Percentiles rank a stretch among this genome's conserved stretches.
phyloP scores from a whole-genome alignment of 129 eudicot genomes.

The Artemisia annua region DNA sequence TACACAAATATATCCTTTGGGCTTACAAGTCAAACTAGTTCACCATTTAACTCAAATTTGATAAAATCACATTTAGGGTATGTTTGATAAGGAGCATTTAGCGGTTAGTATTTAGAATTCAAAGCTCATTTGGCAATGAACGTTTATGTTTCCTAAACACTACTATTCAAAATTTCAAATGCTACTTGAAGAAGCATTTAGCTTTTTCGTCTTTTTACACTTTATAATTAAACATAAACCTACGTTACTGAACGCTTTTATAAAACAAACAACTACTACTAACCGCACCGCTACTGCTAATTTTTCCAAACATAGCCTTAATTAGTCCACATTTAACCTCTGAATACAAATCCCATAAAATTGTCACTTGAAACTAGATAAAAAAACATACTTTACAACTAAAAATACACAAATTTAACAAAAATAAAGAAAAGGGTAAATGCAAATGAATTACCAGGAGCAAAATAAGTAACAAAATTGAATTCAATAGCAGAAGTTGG shows the following conservation, averaged over 20 bases:
- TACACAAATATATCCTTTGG: too few relatives aligned
- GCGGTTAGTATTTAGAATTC: too few relatives aligned
- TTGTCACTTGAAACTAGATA: too few relatives aligned
- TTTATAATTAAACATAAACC: not conserved
- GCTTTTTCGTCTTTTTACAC: too few relatives aligned
- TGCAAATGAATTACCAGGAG: slow-evolving; percentile 52
- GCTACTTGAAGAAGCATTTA: too few relatives aligned
- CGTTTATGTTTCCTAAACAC: too few relatives aligned
- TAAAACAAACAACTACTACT: too few relatives aligned
- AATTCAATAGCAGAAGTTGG: slow-evolving; percentile 72
- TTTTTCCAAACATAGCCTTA: not conserved
- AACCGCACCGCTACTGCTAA: too few relatives aligned
- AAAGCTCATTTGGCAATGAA: too few relatives aligned
- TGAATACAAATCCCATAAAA: not conserved
- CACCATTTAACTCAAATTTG: slow-evolving; percentile 9
- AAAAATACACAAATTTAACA: not conserved
- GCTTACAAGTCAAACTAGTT: slow-evolving; percentile 4
- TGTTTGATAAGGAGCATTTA: too few relatives aligned
- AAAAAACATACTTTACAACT: not conserved
- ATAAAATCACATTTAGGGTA: not conserved
- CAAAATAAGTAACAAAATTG: slow-evolving; percentile 68
- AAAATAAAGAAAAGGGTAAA: not conserved
- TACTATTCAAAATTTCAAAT: not conserved
- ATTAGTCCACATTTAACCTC: not conserved
- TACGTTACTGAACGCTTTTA: too few relatives aligned